Evolutionary conservation across 192 early-diverging fungal genomes (phyloP), one percentile per base, ranked within the genome.

Genomic region (Coemansia asiatica): DNA sequence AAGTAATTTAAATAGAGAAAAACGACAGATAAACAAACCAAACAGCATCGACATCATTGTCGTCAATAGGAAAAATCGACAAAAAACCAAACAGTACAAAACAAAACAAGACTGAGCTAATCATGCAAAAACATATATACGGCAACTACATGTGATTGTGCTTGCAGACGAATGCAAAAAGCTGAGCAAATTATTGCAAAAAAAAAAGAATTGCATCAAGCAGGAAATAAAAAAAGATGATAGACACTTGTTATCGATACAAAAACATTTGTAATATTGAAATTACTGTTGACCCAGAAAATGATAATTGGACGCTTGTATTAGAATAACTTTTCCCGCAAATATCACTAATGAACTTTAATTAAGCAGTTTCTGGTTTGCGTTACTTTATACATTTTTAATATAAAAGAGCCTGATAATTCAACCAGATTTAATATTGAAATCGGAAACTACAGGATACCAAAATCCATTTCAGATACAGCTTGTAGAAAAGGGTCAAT

Each of bases 121-220:
- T n/a, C n/a, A 23, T 7, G 49, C 23, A 19, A 27, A 54, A 10
- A 54, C 12, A 28, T 25, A 26, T 16, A 27, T 26, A 22, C 53
- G 13, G 40, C 40, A 44, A 44, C 53, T 10, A 28, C 53, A 54
- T 54, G 53, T 54, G 53, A 54, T 54, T 54, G 22, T 54, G 53
- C 26, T 26, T 54, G 7, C 10, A 26, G 13, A 28, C 28, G 9
- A 54, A 22, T 54, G 4, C 5, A 54, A 27, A 27, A 25, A 54
- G 6, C 53, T 33, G 31, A 33, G 4, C 31, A 33, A 33, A 33
- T n/a, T n/a, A 33, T 3, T 33, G 8, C 40, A 8, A 1, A 44
- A 44, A 44, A 9, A 44, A 13, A 5, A 44, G 10, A 44, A 33
- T 33, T 6, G 31, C 31, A 33, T 44, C 40, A 44, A 44, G 8